These are phyloP conservation scores for Danielia oregonensis DNA, from an alignment of 805 yeast species.

Conservation along the genomic window DNA sequence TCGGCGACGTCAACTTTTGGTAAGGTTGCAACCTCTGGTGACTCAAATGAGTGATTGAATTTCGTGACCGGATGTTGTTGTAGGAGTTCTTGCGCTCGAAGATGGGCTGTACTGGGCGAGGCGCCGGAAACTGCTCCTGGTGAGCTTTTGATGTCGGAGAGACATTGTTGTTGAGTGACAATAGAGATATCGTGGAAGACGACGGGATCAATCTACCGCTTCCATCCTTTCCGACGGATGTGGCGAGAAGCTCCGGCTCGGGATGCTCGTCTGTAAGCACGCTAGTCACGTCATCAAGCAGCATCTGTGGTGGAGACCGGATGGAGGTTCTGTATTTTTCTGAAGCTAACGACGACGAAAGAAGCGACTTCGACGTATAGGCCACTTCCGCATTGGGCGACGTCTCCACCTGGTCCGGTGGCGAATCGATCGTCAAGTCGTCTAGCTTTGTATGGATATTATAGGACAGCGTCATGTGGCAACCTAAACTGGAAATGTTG, in stretches of 20 bases:
- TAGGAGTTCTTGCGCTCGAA: slow-evolving; percentile 16
- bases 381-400: slow-evolving; percentile 8
- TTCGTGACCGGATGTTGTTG: slow-evolving; percentile 14
- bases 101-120: slow-evolving; percentile 1
- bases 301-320: slow-evolving; percentile 3
- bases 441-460: slow-evolving; percentile 17
- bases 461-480: slow-evolving; percentile 11
- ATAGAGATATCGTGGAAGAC: slow-evolving; percentile 38
- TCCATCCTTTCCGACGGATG: slow-evolving; percentile 39
- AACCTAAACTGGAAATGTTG: no score
- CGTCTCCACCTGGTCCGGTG: slow-evolving; percentile 5
- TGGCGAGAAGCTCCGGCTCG: slow-evolving; percentile 41
- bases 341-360: slow-evolving; percentile 26
- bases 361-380: slow-evolving; percentile 17
- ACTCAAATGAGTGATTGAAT: slow-evolving; percentile 20
- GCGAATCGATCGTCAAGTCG: slow-evolving; percentile 10
- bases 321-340: slow-evolving; percentile 11
- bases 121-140: no score
- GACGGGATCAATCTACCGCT: slow-evolving; percentile 40
- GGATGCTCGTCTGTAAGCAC: slow-evolving; percentile 33
- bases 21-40: slow-evolving; percentile 38
- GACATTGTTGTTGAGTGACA: slow-evolving; percentile 31
- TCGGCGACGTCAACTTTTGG: slow-evolving; percentile 31
- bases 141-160: no score
- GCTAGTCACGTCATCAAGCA: neutral